These are phyloP conservation scores for Monosporascus ibericus DNA, from an alignment of 2,329 filamentous ascomycete species.

Conservation along the genomic window DNA sequence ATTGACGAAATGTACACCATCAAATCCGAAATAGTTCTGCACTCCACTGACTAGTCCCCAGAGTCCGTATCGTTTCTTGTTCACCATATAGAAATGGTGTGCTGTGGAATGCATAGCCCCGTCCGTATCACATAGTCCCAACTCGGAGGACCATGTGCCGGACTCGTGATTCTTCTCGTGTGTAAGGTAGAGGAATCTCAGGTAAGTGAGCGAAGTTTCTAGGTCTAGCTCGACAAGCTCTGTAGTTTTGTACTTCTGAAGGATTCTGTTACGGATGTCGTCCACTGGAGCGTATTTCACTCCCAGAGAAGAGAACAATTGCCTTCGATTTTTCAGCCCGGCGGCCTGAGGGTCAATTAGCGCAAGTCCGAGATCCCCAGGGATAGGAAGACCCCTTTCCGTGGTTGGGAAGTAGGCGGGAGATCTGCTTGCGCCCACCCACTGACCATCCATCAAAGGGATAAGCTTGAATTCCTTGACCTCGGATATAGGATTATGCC, in stretches of 20 bases:
- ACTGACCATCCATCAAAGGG: constrained; percentile 11
- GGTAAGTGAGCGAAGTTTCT: background rate
- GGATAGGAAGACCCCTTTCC: background rate
- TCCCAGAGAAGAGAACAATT: background rate
- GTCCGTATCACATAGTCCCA: background rate
- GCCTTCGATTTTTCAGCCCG: background rate
- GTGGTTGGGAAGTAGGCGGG: background rate
- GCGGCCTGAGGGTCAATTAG: background rate
- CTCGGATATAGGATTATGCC: background rate
- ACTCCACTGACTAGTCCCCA: background rate
- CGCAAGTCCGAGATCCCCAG: background rate
- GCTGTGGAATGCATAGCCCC: background rate
- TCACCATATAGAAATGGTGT: background rate
- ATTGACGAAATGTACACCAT: background rate
- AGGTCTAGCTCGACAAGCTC: too few species aligned
- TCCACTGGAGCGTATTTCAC: background rate
- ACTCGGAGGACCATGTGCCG: background rate
- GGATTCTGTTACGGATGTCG: background rate
- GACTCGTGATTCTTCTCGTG: background rate
- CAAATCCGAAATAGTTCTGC: background rate
- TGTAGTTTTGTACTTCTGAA: background rate
- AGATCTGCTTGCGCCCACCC: constrained; percentile 2
- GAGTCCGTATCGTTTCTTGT: background rate
- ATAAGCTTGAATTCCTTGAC: constrained; percentile 9
- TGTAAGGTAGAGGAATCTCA: background rate